phyloP scores from a whole-genome alignment of 768 basidiomycete species.

The Trametes punicea region DNA sequence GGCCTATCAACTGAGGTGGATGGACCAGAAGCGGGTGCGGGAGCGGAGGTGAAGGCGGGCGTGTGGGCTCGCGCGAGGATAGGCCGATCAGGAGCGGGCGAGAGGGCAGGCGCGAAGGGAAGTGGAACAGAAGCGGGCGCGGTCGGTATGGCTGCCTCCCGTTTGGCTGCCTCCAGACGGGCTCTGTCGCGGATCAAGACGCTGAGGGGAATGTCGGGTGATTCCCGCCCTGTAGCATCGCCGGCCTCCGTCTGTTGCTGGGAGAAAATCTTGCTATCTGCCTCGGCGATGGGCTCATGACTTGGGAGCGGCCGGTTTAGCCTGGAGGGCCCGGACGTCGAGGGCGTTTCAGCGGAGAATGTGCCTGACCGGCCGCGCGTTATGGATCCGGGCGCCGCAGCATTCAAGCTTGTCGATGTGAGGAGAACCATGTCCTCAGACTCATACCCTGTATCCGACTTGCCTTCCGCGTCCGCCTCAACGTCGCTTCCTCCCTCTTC shows the following conservation, averaged over 20 bases:
- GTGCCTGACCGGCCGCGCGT: no score
- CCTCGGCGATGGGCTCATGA: no score
- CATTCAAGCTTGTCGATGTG: background rate
- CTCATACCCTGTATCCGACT: background rate
- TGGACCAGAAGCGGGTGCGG: no score
- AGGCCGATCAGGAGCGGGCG: no score
- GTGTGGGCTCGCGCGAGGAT: no score
- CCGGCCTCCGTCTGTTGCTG: background rate
- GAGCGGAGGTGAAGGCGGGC: no score
- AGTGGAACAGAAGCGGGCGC: no score
- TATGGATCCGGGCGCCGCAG: background rate
- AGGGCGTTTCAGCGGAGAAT: no score
- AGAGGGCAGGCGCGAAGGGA: no score
- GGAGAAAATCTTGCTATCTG: background rate
- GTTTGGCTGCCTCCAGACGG: background rate
- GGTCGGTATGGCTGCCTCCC: background rate
- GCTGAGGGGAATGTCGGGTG: background rate
- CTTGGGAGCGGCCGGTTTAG: no score
- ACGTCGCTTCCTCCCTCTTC: background rate
- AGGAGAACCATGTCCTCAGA: background rate
- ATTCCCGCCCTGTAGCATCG: background rate
- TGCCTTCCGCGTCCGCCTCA: background rate
- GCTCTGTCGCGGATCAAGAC: background rate
- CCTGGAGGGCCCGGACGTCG: no score
- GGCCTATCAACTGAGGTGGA: no score